Percentiles rank a stretch among this genome's conserved stretches.
Conservation (phyloP, 2,329 filamentous ascomycete species). For the Pseudopyrenochaeta lycopersici region DNA sequence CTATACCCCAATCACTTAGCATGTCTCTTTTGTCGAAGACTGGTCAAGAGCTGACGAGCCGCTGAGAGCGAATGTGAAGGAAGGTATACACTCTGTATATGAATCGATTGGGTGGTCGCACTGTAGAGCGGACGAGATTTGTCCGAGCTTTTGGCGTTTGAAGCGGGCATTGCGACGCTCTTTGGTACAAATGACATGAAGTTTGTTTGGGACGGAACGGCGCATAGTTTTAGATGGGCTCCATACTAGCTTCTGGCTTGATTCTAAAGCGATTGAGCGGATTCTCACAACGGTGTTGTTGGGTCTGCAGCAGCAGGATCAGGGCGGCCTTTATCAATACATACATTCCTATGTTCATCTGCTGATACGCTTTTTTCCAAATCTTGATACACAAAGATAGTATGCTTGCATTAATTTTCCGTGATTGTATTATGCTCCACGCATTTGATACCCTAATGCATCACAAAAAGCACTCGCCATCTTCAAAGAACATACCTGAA, state of each 20-base stretch:
- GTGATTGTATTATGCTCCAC: no score
- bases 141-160: slow-evolving; percentile 22
- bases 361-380: no score
- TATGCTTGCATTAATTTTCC: no score
- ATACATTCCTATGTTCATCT: slow-evolving; percentile 1
- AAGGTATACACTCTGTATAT: slow-evolving; percentile 7
- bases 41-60: not conserved
- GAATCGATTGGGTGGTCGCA: not conserved
- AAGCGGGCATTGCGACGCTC: slow-evolving; percentile 22
- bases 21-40: slow-evolving; percentile 9
- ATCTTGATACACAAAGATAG: no score
- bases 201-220: not conserved
- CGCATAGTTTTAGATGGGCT: not conserved
- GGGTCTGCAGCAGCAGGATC: not conserved
- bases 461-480: no score
- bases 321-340: not conserved
- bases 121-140: slow-evolving; percentile 13
- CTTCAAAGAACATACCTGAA: slow-evolving; percentile 63
- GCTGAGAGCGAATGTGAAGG: not conserved
- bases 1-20: slow-evolving; percentile 8
- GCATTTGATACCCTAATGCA: no score
- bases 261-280: no score
- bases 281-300: no score
- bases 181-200: slow-evolving; percentile 1
- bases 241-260: not conserved